Evolutionary conservation across 441 rosid species (phyloP).

Genomic region (Mallotus repandus): DNA sequence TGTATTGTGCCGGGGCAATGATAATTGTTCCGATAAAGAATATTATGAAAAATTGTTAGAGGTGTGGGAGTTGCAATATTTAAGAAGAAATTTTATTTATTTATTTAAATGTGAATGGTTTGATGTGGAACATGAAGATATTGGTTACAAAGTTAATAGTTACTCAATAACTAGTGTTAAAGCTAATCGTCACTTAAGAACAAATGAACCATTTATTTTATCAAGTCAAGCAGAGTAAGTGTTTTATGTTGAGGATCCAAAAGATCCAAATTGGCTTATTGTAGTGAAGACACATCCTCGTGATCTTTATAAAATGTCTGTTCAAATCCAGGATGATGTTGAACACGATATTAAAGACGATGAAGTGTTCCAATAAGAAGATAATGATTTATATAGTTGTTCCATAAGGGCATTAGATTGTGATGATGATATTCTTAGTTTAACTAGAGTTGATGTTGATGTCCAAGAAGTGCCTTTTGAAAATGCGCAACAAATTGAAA

Average conservation of each 20-base stretch:
- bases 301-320: background rate
- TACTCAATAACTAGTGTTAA: background rate
- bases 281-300: background rate
- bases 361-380: background rate
- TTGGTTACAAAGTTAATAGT: background rate
- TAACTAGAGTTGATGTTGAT: background rate
- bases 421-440: background rate
- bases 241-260: too few relatives aligned
- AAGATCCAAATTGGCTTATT: background rate
- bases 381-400: background rate
- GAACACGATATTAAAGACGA: background rate
- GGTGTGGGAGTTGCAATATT: background rate
- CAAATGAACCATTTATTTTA: too few relatives aligned
- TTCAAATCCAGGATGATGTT: background rate
- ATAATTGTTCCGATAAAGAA: background rate
- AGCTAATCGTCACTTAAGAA: too few relatives aligned
- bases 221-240: too few relatives aligned
- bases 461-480: background rate
- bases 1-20: background rate
- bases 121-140: background rate
- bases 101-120: constrained; percentile 2
- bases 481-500: background rate
- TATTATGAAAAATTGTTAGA: background rate
- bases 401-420: background rate
- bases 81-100: background rate